A percentile compares a stretch with the other conserved stretches of the same genome.
phyloP scores from a whole-genome alignment of 768 basidiomycete species.

The Calvatia gigantea region DNA sequence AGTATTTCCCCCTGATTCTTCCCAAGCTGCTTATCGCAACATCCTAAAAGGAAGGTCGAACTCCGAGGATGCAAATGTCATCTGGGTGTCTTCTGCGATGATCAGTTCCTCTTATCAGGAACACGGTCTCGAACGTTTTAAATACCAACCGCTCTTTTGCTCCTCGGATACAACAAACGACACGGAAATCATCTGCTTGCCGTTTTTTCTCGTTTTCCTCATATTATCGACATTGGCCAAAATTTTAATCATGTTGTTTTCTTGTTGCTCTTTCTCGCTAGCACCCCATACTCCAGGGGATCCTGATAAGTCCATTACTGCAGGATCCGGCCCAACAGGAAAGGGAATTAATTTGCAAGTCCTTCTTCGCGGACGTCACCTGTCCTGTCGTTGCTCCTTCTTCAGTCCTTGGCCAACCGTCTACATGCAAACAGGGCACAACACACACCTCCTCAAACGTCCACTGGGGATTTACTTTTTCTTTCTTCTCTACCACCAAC shows the following conservation, averaged over 20 bases:
- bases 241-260: no score
- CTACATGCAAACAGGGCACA: conserved; percentile 6
- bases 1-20: background rate
- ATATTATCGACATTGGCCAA: background rate
- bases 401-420: background rate
- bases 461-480: background rate
- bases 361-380: conserved; percentile 12
- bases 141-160: background rate
- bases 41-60: background rate
- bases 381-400: conserved; percentile 11
- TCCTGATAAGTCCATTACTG: background rate
- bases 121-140: conserved; percentile 2
- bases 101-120: conserved; percentile 4
- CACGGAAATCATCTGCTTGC: background rate
- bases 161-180: conserved; percentile 6
- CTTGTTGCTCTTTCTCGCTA: background rate
- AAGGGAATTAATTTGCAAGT: background rate
- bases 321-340: background rate
- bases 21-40: background rate
- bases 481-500: conserved; percentile 13
- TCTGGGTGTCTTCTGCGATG: background rate
- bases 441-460: background rate
- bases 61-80: background rate
- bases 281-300: background rate
- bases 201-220: background rate